phyloP scores from a whole-genome alignment of 208 protist species.

The Borovskyia barvae region DNA sequence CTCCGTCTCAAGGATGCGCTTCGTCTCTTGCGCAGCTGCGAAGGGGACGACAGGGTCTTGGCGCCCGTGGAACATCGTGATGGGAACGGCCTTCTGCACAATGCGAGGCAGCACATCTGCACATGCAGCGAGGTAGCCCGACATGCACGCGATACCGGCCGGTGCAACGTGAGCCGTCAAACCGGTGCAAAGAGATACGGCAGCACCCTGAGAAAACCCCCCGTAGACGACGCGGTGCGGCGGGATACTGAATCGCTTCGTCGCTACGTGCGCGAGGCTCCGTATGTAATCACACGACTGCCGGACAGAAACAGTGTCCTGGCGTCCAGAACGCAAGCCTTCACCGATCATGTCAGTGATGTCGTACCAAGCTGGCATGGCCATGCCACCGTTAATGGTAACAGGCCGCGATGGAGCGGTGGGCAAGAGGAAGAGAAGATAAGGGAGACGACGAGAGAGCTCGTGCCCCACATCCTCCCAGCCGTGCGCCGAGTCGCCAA shows the following conservation, averaged over 20 bases:
- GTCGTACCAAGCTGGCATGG: constrained; percentile 94
- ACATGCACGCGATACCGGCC: constrained; percentile 71
- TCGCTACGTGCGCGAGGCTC: constrained; percentile 55
- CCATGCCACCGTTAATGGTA: constrained; percentile 85
- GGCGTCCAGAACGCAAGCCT: constrained; percentile 22
- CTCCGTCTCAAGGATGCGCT: constrained; percentile 41
- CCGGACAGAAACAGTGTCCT: constrained; percentile 46
- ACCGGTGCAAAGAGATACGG: constrained; percentile 71
- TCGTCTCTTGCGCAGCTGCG: constrained; percentile 40
- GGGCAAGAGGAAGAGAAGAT: constrained; percentile 91
- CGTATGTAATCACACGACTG: constrained; percentile 71
- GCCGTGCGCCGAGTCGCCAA: constrained; percentile 86
- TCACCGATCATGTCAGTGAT: constrained; percentile 40
- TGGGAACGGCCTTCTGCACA: constrained; percentile 27
- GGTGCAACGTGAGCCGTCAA: constrained; percentile 56
- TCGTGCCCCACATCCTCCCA: constrained; percentile 82
- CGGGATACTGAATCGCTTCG: constrained; percentile 53
- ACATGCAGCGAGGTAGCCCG: constrained; percentile 70
- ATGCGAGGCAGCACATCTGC: constrained; percentile 47
- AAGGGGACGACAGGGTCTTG: constrained; percentile 78
- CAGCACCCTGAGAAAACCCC: constrained; percentile 92
- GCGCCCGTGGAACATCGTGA: constrained; percentile 79
- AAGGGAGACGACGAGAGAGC: constrained; percentile 58
- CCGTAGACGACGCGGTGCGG: constrained; percentile 82
- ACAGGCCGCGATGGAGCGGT: constrained; percentile 80